Base-by-base conservation (phyloP, 306 rosid species). In the Neltuma alba region DNA sequence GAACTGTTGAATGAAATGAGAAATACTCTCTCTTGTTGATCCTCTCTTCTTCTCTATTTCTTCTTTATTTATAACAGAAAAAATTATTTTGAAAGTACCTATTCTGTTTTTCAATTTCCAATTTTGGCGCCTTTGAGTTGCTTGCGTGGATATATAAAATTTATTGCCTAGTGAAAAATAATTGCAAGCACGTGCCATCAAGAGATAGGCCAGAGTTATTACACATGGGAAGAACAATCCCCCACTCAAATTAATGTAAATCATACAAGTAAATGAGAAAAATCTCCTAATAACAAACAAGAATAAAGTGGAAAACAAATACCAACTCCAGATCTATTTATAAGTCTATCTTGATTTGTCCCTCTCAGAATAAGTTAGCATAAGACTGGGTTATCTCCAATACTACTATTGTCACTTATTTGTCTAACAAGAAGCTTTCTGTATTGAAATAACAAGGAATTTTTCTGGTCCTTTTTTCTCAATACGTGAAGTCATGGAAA, bases 371-470 rank as follows among this genome's bases (percentile, higher is more conserved):
- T 61, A 50, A 63, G 44, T 77, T 82, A 50, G 27, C 61, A 40
- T 76, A 38, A 16, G 28, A 4, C 21, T 27, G 70, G 36, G 42
- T 66, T 78, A 7, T 45, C 33, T 21, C 36, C 69, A 67, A 25
- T 11, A 13, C 31, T 75, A 74, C 41, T 28, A 58, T 76, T 65
- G 34, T 68, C 79, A 75, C 54, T 45, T 61, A 54, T 40, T 66
- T 63, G 54, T 30, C 71, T 18, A 33, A n/a, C 44, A 36, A 20
- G 77, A 72, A 61, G 20, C 79, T 76, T 76, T 60, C 36, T 73
- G 75, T 54, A 11, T 66, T 48, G 18, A 8, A 52, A 23, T 9
- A 23, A 62, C 38, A 62, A 44, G n/a, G n/a, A n/a, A n/a, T n/a
- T n/a, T n/a, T n/a, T n/a, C n/a, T n/a, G n/a, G n/a, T n/a, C n/a